Conservation (phyloP, 1,139 yeast species). For the Saccharomyces hybrid region DNA sequence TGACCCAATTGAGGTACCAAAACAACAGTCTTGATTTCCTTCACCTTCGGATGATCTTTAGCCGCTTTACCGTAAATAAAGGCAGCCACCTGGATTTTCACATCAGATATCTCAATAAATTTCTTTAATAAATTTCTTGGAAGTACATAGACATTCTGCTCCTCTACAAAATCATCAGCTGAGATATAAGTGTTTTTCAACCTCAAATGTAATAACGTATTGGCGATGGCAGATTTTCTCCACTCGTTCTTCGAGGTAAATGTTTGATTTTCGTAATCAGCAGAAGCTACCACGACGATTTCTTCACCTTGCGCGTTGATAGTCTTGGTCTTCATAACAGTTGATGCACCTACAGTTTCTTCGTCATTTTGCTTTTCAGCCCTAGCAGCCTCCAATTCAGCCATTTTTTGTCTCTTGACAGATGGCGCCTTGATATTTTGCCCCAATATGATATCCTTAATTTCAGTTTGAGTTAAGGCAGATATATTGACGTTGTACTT, state of each 20-base stretch:
- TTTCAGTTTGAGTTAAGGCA: slow-evolving; percentile 85
- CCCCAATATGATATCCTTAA: slow-evolving; percentile 87
- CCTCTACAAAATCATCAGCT: slow-evolving; percentile 49
- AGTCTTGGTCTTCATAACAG: slow-evolving; percentile 78
- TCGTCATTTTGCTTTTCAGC: slow-evolving; percentile 32
- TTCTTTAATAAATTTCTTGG: slow-evolving; percentile 76
- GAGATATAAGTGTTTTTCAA: slow-evolving; percentile 71
- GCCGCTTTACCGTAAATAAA: slow-evolving; percentile 73
- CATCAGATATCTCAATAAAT: slow-evolving; percentile 74
- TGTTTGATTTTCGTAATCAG: slow-evolving; percentile 76
- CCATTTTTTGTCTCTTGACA: slow-evolving; percentile 67
- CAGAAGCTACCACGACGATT: slow-evolving; percentile 86
- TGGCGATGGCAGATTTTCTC: slow-evolving; percentile 80
- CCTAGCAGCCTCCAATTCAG: slow-evolving; percentile 62
- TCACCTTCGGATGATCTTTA: slow-evolving; percentile 56
- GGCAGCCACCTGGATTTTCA: slow-evolving; percentile 77
- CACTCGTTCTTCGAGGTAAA: slow-evolving; percentile 86
- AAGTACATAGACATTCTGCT: slow-evolving; percentile 58
- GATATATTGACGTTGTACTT: slow-evolving; percentile 80
- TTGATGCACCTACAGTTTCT: slow-evolving; percentile 33
- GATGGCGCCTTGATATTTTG: slow-evolving; percentile 92
- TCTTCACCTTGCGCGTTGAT: slow-evolving; percentile 94
- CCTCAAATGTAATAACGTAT: slow-evolving; percentile 64
- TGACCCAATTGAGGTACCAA: slow-evolving; percentile 87
- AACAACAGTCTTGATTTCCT: slow-evolving; percentile 69